These are phyloP conservation scores for Porcisia hertigi DNA, from an alignment of 208 protist species.

Conservation along the genomic window DNA sequence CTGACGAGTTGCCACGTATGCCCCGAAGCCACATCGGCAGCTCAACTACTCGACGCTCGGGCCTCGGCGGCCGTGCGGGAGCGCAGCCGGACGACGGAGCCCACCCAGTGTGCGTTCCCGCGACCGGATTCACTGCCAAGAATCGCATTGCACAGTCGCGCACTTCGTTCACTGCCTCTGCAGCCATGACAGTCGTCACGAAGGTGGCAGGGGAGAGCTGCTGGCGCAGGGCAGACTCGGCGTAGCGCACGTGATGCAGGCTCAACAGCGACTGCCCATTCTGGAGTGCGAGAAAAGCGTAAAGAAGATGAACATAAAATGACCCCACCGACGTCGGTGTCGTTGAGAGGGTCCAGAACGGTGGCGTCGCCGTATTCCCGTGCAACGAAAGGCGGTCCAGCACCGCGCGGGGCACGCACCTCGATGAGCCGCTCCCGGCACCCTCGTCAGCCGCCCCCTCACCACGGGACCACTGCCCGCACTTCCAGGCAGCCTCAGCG, in stretches of 20 bases:
- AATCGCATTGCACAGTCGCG: slow-evolving; percentile 27
- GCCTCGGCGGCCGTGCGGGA: not conserved
- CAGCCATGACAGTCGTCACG: slow-evolving; percentile 34
- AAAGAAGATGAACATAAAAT: slow-evolving; percentile 28
- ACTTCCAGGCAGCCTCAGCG: slow-evolving; percentile 57
- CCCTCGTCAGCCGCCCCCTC: too few species aligned
- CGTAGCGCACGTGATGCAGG: slow-evolving; percentile 26
- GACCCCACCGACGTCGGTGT: not conserved
- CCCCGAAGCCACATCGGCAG: slow-evolving; percentile 5
- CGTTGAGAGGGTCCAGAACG: not conserved
- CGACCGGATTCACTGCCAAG: not conserved
- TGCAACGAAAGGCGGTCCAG: not conserved
- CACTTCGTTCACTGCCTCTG: slow-evolving; percentile 60
- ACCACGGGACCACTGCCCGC: slow-evolving; percentile 32
- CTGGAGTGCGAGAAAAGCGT: slow-evolving; percentile 28
- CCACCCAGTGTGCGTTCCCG: not conserved
- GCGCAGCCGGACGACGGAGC: not conserved
- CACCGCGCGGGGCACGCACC: slow-evolving; percentile 4
- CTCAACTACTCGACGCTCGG: not conserved
- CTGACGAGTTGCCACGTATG: not conserved
- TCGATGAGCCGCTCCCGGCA: not conserved
- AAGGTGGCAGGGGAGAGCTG: slow-evolving; percentile 43
- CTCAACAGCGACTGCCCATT: slow-evolving; percentile 13
- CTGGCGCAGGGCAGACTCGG: slow-evolving; percentile 30
- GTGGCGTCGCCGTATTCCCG: not conserved